These are phyloP conservation scores for Eucalyptus rudis DNA, from an alignment of 345 rosid genomes.

Conservation along the genomic window DNA sequence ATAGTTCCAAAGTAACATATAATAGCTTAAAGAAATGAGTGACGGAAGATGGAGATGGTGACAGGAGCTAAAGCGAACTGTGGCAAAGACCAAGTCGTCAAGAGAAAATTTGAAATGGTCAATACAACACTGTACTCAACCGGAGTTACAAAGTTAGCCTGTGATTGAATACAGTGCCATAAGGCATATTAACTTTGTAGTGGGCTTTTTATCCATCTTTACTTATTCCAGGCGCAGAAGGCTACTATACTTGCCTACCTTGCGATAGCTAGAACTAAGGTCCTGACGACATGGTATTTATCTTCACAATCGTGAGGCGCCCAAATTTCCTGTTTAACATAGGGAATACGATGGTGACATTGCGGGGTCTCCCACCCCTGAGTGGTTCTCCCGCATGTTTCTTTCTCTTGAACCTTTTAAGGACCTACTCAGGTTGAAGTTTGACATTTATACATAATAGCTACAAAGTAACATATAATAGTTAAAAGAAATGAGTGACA, in stretches of 20 bases:
- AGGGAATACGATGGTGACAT: fast-evolving
- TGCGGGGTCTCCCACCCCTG: too few species aligned
- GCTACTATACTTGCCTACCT: fast-evolving
- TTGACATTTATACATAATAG: too few species aligned
- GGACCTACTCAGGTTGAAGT: fast-evolving
- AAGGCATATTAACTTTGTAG: fast-evolving
- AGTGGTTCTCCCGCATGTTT: fast-evolving
- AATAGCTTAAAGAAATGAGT: not conserved
- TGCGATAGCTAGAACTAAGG: fast-evolving
- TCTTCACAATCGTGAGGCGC: fast-evolving
- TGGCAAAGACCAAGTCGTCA: not conserved
- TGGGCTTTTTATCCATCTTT: fast-evolving
- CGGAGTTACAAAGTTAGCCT: too few species aligned
- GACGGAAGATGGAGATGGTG: not conserved
- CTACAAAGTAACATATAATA: too few species aligned
- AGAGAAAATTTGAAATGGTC: too few species aligned
- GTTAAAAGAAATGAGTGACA: too few species aligned
- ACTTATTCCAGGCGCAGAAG: fast-evolving
- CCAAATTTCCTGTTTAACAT: too few species aligned
- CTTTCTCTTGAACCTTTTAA: too few species aligned
- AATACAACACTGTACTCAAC: fast-evolving
- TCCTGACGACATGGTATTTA: fast-evolving
- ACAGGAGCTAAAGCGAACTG: not conserved
- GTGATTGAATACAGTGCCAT: too few species aligned
- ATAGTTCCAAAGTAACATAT: too few species aligned